A percentile compares a stretch with the other conserved stretches of the same genome.
These are phyloP conservation scores for Fonsecaea pedrosoi DNA, from an alignment of 2,329 filamentous ascomycete genomes.

Conservation along the genomic window DNA sequence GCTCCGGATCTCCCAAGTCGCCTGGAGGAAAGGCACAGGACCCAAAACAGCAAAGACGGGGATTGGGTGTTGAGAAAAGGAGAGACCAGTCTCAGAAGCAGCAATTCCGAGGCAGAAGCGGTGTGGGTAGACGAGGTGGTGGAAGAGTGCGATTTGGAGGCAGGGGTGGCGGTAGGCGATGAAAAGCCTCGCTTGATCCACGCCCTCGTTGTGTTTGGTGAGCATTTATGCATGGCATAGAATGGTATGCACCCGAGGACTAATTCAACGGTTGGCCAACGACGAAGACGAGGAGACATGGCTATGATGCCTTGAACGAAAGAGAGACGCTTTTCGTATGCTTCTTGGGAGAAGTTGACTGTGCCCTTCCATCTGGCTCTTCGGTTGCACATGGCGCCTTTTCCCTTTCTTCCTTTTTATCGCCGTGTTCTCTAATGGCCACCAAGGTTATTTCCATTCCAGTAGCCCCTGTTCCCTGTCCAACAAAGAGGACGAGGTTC, in stretches of 20 bases:
- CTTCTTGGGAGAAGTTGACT: not conserved
- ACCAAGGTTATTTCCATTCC: too few relatives aligned
- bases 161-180: constrained; percentile 22
- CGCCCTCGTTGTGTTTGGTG: not conserved
- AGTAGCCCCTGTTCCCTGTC: too few relatives aligned
- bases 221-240: not conserved
- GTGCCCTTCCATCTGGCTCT: not conserved
- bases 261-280: not conserved
- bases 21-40: constrained; percentile 8
- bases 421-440: too few relatives aligned
- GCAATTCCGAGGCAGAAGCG: constrained; percentile 32
- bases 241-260: not conserved
- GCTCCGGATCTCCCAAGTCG: constrained; percentile 21
- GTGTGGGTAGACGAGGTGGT: constrained; percentile 27
- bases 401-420: not conserved
- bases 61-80: constrained; percentile 39
- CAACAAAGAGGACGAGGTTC: too few relatives aligned
- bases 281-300: not conserved
- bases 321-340: not conserved
- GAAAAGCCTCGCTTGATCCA: not conserved
- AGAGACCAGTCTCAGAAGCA: constrained; percentile 19
- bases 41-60: constrained; percentile 31
- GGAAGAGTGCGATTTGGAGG: constrained; percentile 30
- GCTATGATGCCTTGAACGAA: not conserved
- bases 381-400: not conserved